Evolutionary conservation across 2,329 filamentous ascomycete genomes (phyloP).

Genomic region (Myotisia sp.): DNA sequence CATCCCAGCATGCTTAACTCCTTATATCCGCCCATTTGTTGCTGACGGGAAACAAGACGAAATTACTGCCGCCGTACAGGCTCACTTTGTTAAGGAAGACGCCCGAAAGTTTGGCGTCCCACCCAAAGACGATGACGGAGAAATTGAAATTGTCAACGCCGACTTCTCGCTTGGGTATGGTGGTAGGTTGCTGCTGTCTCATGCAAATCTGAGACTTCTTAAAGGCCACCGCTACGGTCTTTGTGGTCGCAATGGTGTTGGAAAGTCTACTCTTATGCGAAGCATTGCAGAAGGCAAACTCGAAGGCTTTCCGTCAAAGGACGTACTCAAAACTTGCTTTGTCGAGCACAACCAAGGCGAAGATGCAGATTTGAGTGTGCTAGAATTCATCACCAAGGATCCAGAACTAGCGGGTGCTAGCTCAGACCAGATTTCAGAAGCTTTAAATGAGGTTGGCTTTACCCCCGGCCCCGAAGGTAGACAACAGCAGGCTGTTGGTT

Average conservation of each 20-base stretch:
- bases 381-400: constrained; percentile 84
- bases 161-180: constrained; percentile 96
- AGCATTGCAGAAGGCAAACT: constrained; percentile 91
- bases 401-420: constrained; percentile 70
- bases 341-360: constrained; percentile 99
- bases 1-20: constrained; percentile 52
- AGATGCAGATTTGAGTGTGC: constrained; percentile 88
- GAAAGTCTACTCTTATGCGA: constrained; percentile 98
- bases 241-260: constrained; percentile 89
- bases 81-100: constrained; percentile 70
- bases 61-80: constrained; percentile 59
- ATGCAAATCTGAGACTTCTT: constrained; percentile 84
- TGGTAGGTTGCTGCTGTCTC: constrained; percentile 89
- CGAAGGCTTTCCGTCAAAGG: constrained; percentile 87
- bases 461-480: constrained; percentile 76
- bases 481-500: constrained; percentile 81
- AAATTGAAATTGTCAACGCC: constrained; percentile 92
- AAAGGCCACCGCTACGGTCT: constrained; percentile 97
- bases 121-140: constrained; percentile 76
- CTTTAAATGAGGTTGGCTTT: constrained; percentile 87
- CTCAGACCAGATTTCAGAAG: constrained; percentile 63
- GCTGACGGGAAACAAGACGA: constrained; percentile 47
- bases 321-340: constrained; percentile 88
- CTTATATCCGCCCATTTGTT: constrained; percentile 63
- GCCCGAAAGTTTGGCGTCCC: constrained; percentile 74